Evolutionary conservation across 495 filamentous ascomycete genomes (phyloP).

Genomic region (Tuber magnatum): DNA sequence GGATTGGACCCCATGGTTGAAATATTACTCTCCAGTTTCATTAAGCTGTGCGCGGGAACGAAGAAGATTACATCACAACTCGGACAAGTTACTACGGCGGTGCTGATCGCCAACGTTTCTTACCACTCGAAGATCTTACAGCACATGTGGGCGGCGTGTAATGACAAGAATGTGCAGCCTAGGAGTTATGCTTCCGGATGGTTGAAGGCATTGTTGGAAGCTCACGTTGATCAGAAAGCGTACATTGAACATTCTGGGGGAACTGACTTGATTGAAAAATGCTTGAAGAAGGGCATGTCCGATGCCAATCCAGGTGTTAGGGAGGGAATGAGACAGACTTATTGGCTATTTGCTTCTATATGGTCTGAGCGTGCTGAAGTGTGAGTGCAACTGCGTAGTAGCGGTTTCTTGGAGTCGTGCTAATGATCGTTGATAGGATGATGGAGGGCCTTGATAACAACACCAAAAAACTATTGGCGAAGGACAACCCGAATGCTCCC

Average conservation of each 20-base stretch:
- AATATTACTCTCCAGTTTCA: constrained; percentile 75
- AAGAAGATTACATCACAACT: constrained; percentile 84
- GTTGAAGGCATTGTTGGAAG: constrained; percentile 71
- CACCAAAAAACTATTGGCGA: constrained; percentile 66
- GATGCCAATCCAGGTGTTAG: constrained; percentile 84
- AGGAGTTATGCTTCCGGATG: constrained; percentile 71
- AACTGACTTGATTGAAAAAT: constrained; percentile 74
- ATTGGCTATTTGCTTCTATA: constrained; percentile 67
- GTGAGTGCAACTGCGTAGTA: constrained; percentile 47
- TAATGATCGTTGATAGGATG: constrained; percentile 51
- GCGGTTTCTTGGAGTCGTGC: constrained; percentile 2
- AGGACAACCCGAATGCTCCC: constrained; percentile 67
- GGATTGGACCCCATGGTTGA: constrained; percentile 84
- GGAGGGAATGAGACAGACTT: constrained; percentile 73
- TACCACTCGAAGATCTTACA: constrained; percentile 74
- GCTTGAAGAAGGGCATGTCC: constrained; percentile 71
- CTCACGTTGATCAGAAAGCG: constrained; percentile 69
- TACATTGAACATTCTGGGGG: constrained; percentile 77
- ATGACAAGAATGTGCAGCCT: constrained; percentile 87
- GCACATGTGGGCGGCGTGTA: constrained; percentile 67
- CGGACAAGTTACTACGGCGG: constrained; percentile 67
- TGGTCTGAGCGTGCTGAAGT: constrained; percentile 72
- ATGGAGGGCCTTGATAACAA: constrained; percentile 66
- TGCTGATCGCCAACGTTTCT: constrained; percentile 66
- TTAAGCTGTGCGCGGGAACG: constrained; percentile 76